Conservation (phyloP, 2,329 filamentous ascomycete species). For the Fusarium buxicola region DNA sequence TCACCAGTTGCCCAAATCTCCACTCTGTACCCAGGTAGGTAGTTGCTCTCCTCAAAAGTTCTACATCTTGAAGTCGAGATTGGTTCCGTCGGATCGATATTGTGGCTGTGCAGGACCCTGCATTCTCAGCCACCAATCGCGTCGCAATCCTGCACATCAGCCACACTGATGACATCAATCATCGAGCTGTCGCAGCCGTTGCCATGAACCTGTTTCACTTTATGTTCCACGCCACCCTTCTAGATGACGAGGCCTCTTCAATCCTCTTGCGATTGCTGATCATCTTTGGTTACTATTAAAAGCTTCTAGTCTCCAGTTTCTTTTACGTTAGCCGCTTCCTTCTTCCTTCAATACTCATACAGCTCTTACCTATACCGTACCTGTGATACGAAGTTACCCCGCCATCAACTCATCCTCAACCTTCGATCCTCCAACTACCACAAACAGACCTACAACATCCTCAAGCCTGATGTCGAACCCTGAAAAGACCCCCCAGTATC, state of each 20-base stretch:
- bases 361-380: constrained; percentile 6
- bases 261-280: constrained; percentile 31
- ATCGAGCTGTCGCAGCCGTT: constrained; percentile 25
- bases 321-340: background rate
- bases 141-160: constrained; percentile 31
- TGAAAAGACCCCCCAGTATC: constrained; percentile 37
- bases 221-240: constrained; percentile 27
- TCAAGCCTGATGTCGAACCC: constrained; percentile 34
- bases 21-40: background rate
- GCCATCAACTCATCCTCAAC: constrained; percentile 24
- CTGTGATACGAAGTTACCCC: constrained; percentile 29
- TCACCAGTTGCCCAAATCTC: constrained; percentile 6
- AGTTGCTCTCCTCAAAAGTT: constrained; percentile 8
- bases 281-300: constrained; percentile 26
- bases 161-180: constrained; percentile 45
- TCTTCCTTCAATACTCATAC: background rate
- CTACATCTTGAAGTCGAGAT: background rate
- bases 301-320: background rate
- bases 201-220: constrained; percentile 37
- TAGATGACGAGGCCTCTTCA: constrained; percentile 42
- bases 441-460: constrained; percentile 3
- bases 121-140: constrained; percentile 26
- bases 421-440: constrained; percentile 18
- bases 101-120: constrained; percentile 40
- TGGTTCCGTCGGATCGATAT: constrained; percentile 10